Conservation (phyloP, 345 rosid species). For the Xanthoceras sorbifolium region DNA sequence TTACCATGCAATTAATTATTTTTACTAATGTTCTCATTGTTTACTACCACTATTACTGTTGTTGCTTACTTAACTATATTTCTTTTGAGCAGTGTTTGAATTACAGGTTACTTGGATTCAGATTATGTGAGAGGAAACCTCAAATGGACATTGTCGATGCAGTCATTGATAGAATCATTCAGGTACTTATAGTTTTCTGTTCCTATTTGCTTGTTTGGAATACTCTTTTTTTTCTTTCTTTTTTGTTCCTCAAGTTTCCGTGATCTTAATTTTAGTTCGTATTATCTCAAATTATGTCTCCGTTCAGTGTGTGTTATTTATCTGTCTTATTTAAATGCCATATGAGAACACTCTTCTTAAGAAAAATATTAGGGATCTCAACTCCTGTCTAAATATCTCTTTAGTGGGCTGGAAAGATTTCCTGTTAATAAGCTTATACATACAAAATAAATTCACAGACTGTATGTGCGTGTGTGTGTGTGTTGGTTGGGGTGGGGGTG, state of each 20-base stretch:
- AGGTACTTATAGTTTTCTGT: constrained; percentile 43
- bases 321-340: constrained; percentile 6
- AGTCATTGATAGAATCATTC: constrained; percentile 56
- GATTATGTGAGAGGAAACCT: constrained; percentile 59
- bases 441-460: not conserved
- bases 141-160: constrained; percentile 37
- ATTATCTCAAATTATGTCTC: not conserved
- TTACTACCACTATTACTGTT: constrained; percentile 5
- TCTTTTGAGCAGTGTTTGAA: constrained; percentile 58
- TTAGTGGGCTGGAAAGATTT: not conserved
- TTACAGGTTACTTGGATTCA: constrained; percentile 84
- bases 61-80: not conserved
- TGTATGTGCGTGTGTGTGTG: not conserved
- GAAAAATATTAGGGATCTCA: not conserved
- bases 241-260: not conserved
- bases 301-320: not conserved
- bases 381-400: not conserved
- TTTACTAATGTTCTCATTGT: not conserved
- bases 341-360: not conserved
- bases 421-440: not conserved
- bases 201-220: constrained; percentile 21
- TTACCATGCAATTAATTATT: constrained; percentile 9
- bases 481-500: not conserved
- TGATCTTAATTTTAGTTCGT: constrained; percentile 8
- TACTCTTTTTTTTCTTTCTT: not conserved